Base-by-base conservation (phyloP, 768 basidiomycete species). In the Suillus fuscotomentosus region DNA sequence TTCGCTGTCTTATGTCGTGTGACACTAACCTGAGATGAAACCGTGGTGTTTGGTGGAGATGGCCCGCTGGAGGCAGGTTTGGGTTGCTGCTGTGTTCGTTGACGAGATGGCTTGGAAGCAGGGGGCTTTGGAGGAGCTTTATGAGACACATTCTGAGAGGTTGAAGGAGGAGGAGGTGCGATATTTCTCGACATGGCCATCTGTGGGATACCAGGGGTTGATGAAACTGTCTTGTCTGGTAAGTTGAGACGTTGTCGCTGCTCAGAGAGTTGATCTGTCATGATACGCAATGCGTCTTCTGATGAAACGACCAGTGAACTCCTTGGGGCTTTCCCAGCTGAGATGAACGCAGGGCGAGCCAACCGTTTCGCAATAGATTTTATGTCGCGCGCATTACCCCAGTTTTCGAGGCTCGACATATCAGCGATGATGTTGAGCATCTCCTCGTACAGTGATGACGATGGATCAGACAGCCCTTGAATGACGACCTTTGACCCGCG, bases 311-410 rank as follows among this genome's bases (percentile, higher is more conserved):
- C 53, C 41, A 84, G 70, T 22, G 64, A 68, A 20, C 73, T 48
- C 5, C 69, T 72, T 34, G 61, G 13, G 13, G 61, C 66, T 9
- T 60, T 60, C 8, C 66, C 67, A 39, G 72, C 60, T 22, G 70
- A 69, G 8, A 76, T 69, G 55, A 83, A 78, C 0, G 82, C 86
- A 5, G 68, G 38, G 15, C 77, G 73, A 17, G 80, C 73, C 76
- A 90, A 79, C 55, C 78, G 72, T 68, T 82, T 84, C 0, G 84
- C 73, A 7, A 88, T 73, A 0, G 83, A 84, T 60, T 83, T 77
- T 70, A 89, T 80, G 65, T 90, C 88, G 5, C 88, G 82, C 3
- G 88, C 89, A 60, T 90, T 90, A 24, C 88, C 89, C 89, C 89
- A 90, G 1, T 83, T 82, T 4, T 79, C 76, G 0, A 88, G 74